Base-by-base conservation (phyloP, 116 monocot species). In the Dioscorea cayenensis region DNA sequence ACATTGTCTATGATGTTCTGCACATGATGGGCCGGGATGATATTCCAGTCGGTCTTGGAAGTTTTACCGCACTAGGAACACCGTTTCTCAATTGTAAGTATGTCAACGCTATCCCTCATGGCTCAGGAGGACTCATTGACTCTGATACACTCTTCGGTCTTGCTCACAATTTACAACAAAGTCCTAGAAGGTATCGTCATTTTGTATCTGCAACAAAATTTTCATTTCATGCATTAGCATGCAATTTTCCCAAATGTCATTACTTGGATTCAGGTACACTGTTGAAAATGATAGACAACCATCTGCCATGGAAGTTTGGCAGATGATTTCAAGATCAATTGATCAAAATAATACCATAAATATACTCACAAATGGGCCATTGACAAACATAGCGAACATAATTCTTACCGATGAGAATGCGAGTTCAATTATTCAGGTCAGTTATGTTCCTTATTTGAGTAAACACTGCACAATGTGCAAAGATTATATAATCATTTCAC, bases 1-100 rank as follows among this genome's bases (percentile, higher is more conserved):
- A 62, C 23, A 23, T 62, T 0, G 62, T 62, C 12, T 62, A 62
- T 7, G 62, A 62, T 62, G 23, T 62, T 5, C 23, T 62, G 2
- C 62, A 62, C 12, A 62, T 62, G 62, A 62, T 62, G 62, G 62
- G 62, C 12, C 62, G 62, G 11, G 62, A 62, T 23, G 62, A 62
- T 23, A 62, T 62, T 62, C 62, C 62, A 0, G 62, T 62, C 8
- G 62, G 62, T 27, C 25, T 62, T 25, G 62, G 62, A 20, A 62
- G 20, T 20, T 23, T 62, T 21, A 62, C 6, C 28, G 62, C 62
- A 23, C 4, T 62, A 7, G 20, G 62, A 27, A 62, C 20, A 20
- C 62, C 22, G 2, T 62, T 22, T 0, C 12, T 7, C 25, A 23
- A 27, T 27, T 62, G 62, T 22, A 28, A 62, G 27, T 62, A 23